Conservation (phyloP, 73 alveolate genomes). For the Tetrahymena elliotti region DNA sequence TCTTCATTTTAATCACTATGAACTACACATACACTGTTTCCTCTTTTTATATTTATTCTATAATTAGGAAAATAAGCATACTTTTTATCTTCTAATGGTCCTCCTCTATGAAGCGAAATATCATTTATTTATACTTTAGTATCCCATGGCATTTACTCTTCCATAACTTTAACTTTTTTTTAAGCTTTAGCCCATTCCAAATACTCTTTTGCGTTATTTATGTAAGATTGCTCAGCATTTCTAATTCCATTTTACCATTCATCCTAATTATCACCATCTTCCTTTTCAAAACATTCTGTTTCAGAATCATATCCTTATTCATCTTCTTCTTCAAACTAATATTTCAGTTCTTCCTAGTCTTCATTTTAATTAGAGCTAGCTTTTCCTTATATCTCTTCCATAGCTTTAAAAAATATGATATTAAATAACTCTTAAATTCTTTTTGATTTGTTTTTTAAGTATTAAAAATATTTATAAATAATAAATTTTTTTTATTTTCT, state of each 20-base stretch:
- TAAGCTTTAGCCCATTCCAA: neutral
- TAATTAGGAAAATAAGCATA: slow-evolving; percentile 12
- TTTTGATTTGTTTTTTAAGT: too few species aligned
- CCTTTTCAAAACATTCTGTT: neutral
- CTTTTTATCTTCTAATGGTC: slow-evolving; percentile 22
- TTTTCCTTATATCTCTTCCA: neutral
- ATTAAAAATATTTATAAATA: too few species aligned
- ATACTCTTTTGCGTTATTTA: neutral
- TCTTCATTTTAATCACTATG: neutral
- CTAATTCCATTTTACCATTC: neutral
- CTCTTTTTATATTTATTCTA: neutral
- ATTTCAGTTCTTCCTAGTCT: neutral
- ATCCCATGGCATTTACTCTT: neutral
- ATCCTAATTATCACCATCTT: neutral
- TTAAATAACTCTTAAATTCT: too few species aligned
- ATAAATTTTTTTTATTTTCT: too few species aligned
- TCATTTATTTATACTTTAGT: neutral
- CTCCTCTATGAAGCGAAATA: slow-evolving; percentile 23
- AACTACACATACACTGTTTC: neutral
- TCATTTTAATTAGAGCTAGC: neutral
- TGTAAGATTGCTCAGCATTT: neutral
- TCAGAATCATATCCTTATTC: neutral
- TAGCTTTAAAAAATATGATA: neutral
- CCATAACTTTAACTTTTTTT: neutral
- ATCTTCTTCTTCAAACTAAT: neutral